phyloP scores from a whole-genome alignment of 352 stramenopile genomes.

The Phytopythium delawarense region DNA sequence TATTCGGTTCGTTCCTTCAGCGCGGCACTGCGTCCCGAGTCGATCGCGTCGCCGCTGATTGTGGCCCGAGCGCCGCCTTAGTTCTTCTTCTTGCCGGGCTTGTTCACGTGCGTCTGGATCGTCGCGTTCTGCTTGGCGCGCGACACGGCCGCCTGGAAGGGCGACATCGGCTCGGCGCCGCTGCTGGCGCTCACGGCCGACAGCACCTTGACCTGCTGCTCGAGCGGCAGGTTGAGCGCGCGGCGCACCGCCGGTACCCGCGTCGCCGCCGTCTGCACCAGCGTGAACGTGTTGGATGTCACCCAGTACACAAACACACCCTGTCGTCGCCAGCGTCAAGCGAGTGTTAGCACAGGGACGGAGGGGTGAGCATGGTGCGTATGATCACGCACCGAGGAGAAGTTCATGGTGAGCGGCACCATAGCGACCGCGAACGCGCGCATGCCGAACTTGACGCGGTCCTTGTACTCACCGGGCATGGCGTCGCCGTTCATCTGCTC shows the following conservation, averaged over 20 bases:
- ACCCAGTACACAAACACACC: constrained; percentile 88
- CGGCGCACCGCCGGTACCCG: constrained; percentile 53
- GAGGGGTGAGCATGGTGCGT: not conserved
- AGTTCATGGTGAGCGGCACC: constrained; percentile 79
- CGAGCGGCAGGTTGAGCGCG: constrained; percentile 46
- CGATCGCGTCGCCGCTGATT: not conserved
- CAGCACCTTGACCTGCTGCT: constrained; percentile 32
- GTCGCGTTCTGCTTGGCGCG: constrained; percentile 63
- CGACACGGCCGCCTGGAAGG: constrained; percentile 68
- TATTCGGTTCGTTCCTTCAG: not conserved
- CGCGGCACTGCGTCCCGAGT: not conserved
- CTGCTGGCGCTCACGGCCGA: constrained; percentile 23
- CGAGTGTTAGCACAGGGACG: constrained; percentile 1
- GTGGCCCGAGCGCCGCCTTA: constrained; percentile 8
- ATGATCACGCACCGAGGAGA: constrained; percentile 52
- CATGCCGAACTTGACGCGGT: constrained; percentile 81
- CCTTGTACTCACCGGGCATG: constrained; percentile 52
- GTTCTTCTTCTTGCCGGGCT: constrained; percentile 50
- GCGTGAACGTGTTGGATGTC: constrained; percentile 76
- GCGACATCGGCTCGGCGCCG: constrained; percentile 23
- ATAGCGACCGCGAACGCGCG: constrained; percentile 63
- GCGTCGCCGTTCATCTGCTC: constrained; percentile 52
- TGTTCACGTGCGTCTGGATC: constrained; percentile 70
- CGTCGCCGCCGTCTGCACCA: constrained; percentile 56
- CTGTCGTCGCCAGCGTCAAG: constrained; percentile 15